These are phyloP conservation scores for Lolium multiflorum DNA, from an alignment of 176 grass and related monocot species.

Conservation along the genomic window DNA sequence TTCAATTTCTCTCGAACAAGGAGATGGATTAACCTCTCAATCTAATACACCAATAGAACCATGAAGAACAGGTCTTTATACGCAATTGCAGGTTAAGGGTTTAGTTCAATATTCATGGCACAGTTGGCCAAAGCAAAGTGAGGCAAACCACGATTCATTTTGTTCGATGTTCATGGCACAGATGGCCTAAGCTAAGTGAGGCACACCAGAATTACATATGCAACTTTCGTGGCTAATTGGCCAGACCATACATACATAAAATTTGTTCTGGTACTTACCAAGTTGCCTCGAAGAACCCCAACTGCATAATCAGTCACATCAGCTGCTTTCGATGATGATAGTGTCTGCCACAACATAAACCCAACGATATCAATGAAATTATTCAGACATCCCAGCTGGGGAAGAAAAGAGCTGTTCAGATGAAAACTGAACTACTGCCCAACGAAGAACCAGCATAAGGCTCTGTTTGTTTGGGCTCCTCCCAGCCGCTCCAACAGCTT, in stretches of 20 bases:
- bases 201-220: conserved; percentile 14
- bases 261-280: conserved; percentile 51
- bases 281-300: conserved; percentile 73
- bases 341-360: conserved; percentile 57
- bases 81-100: not conserved
- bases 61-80: not conserved
- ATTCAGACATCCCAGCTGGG: not conserved
- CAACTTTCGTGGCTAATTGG: not conserved
- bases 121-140: not conserved
- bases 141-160: not conserved
- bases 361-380: conserved; percentile 24
- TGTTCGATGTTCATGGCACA: not conserved
- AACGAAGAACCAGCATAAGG: conserved; percentile 30
- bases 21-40: not conserved
- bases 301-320: conserved; percentile 73
- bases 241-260: not conserved
- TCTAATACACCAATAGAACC: conserved; percentile 2
- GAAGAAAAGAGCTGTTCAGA: conserved; percentile 11
- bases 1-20: conserved; percentile 10
- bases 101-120: not conserved
- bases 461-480: too few relatives aligned
- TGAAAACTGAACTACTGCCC: not conserved
- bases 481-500: too few relatives aligned
- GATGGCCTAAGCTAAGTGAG: not conserved
- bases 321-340: conserved; percentile 70